Evolutionary conservation across 768 basidiomycete genomes (phyloP), one percentile per base, ranked within the genome.

Genomic region (Cystobasidium tubakii): DNA sequence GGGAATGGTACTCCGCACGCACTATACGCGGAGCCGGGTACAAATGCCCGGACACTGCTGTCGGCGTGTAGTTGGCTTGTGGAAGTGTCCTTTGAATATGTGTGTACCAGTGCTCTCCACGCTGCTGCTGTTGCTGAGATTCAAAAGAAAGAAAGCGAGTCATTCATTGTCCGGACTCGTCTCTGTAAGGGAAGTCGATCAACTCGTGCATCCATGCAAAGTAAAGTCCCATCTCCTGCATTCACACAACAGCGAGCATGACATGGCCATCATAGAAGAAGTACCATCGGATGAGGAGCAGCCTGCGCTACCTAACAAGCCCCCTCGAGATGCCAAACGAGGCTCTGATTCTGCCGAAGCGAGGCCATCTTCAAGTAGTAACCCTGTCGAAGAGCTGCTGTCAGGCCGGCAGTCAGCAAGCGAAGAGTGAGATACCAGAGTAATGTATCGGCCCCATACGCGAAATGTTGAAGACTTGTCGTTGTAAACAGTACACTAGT

Each of bases 261-360:
- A 34, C 19, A 65, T 65, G 63, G 63, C 63, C 9, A 65, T 65
- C 63, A 65, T 65, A 39, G 63, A 65, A 46, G 63, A 42, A 33
- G 31, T 60, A 3, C 29, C 57, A 13, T 60, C 57, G 23, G 63
- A 65, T 19, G 63, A 65, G 63, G 57, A 62, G 57, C 31, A 62
- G 13, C 9, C 29, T 62, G 57, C 21, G 15, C 46, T 4, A 3
- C 46, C n/a, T 9, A 15, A 50, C 12, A 50, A 50, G 46, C 46
- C 46, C 10, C 9, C 46, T 50, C 46, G 46, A 9, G 3, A 15
- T 15, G 46, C n/a, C 21, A 6, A 21, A n/a, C 46, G 15, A 50
- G 46, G 3, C n/a, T 15, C 46, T 19, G n/a, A 50, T 9, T 21
- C n/a, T n/a, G 46, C 46, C 46, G 46, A 50, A 15, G 3, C 21